Conservation (phyloP, 148 eudicot species). For the Selenicereus undatus region DNA sequence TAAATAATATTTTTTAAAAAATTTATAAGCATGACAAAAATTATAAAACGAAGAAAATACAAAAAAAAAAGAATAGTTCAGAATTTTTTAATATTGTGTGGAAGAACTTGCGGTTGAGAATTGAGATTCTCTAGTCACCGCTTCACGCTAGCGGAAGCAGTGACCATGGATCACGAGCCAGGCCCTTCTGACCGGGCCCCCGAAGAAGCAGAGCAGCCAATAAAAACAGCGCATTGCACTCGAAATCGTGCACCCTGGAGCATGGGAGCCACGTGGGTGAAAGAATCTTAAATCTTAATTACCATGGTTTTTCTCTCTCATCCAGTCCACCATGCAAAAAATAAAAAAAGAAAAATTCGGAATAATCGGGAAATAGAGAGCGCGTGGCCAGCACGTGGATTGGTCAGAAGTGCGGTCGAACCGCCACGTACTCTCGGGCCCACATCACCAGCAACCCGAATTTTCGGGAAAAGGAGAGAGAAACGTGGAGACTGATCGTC, state of each 20-base stretch:
- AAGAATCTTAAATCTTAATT: background rate
- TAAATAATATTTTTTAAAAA: no score
- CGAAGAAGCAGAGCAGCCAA: background rate
- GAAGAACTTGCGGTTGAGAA: no score
- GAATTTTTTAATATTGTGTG: no score
- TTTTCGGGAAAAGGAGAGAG: conserved; percentile 24
- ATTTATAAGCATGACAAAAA: no score
- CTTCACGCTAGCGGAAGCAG: no score
- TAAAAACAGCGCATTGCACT: background rate
- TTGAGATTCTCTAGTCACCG: no score
- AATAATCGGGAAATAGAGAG: background rate
- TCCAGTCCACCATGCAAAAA: conserved; percentile 5
- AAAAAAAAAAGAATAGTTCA: no score
- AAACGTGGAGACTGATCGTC: background rate
- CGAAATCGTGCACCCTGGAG: background rate
- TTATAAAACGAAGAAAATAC: no score
- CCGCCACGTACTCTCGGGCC: conserved; percentile 22
- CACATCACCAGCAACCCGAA: conserved; percentile 23
- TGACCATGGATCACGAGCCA: no score
- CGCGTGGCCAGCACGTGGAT: conserved; percentile 23
- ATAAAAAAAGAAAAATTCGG: background rate
- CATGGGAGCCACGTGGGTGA: conserved; percentile 31
- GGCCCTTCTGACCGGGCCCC: no score
- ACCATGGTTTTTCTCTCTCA: background rate
- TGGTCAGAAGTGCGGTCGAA: conserved; percentile 28